These are phyloP conservation scores for Fistulinella cinereoalba DNA, from an alignment of 1,284 basidiomycete genomes.

Conservation along the genomic window DNA sequence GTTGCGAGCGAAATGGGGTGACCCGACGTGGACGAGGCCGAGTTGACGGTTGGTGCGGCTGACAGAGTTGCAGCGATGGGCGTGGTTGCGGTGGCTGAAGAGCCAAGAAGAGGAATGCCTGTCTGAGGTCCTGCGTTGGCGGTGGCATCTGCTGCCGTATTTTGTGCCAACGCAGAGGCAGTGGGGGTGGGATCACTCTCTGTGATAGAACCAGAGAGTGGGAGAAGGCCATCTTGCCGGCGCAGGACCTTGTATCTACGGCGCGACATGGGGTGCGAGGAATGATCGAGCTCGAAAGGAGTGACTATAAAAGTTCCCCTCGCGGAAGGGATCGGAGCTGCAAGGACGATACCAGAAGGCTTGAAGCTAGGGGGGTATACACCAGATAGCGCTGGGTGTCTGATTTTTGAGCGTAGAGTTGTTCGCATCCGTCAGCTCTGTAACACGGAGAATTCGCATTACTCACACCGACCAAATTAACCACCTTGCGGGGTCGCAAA, in stretches of 20 bases:
- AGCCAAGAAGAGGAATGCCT: conserved; percentile 17
- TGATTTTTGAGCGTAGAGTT: conserved; percentile 10
- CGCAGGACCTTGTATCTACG: conserved; percentile 8
- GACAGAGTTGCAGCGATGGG: conserved; percentile 3
- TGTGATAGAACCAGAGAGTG: conserved; percentile 25
- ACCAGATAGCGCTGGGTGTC: conserved; percentile 3
- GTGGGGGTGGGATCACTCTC: conserved; percentile 25
- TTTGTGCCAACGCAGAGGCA: conserved; percentile 23
- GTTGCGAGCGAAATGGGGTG: conserved; percentile 44
- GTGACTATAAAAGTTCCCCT: conserved; percentile 11
- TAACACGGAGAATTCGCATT: not conserved
- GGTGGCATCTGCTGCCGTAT: conserved; percentile 4
- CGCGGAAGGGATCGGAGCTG: conserved; percentile 22
- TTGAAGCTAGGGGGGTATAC: not conserved
- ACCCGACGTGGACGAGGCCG: conserved; percentile 12
- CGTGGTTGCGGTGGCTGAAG: not conserved
- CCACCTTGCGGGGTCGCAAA: no score
- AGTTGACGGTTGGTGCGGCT: conserved; percentile 13
- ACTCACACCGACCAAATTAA: no score
- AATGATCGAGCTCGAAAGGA: conserved; percentile 19
- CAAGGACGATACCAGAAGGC: not conserved
- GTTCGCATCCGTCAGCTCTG: conserved; percentile 20
- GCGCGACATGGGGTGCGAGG: conserved; percentile 14
- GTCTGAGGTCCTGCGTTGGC: not conserved
- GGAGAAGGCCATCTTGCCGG: conserved; percentile 13